Evolutionary conservation across 306 rosid genomes (phyloP), one percentile per base, ranked within the genome.

Genomic region (Castanea crenata): DNA sequence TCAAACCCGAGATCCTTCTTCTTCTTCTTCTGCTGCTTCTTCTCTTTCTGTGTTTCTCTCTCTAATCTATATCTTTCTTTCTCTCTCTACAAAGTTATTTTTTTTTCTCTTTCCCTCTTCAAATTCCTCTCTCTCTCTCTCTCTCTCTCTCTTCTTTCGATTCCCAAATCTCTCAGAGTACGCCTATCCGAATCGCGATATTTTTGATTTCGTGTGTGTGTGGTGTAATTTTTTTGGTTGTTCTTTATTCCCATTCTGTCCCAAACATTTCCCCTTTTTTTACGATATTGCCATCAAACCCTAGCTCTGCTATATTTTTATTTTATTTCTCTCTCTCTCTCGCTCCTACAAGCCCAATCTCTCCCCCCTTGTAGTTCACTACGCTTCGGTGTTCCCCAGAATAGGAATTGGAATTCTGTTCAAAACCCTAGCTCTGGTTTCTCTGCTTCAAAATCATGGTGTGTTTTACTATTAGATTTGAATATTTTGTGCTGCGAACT

Each of bases 371-470:
- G 27, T 74, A 49, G 84, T 79, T 81, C 67, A 25, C 54, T 49
- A 49, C 67, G 32, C 55, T 76, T 76, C 79, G 56, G 76, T 74
- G n/a, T 41, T 8, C 46, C 64, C 62, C 77, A 80, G 83, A 51
- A 72, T 67, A 72, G 82, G 77, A 77, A 83, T 76, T 68, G 38
- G 67, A 83, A 82, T 87, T 87, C 81, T n/a, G 34, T 70, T 70
- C 78, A 61, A 87, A 91, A 91, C 97, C 97, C 94, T 91, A 94
- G 89, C 73, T 86, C 71, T 57, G 87, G 88, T 88, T 85, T 85
- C 82, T 88, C 88, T 75, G 83, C 52, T 74, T 49, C 54, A 49
- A 31, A 85, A 75, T 83, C 78, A 70, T 69, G 80, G 77, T 69
- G 81, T 74, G 73, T 83, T 73, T 81, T 52, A n/a, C 63, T 18